Base-by-base conservation (phyloP, 2,329 filamentous ascomycete species). In the Penicillium crustosum region DNA sequence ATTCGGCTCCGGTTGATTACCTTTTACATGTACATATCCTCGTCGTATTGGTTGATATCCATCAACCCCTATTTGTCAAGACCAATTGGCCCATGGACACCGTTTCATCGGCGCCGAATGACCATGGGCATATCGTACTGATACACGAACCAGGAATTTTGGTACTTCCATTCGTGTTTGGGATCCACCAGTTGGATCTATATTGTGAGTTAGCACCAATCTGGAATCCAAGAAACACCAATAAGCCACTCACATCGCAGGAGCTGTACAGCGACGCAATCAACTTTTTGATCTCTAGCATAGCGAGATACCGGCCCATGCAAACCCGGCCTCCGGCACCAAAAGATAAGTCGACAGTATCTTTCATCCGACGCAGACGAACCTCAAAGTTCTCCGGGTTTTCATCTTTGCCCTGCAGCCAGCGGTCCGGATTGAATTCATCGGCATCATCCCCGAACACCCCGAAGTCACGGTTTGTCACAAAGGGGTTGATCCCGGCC, bases 251-350 rank as follows among this genome's bases (percentile, higher is more conserved):
- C 41, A 63, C 63, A 50, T 66, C 60, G 29, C 65, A 66, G 19
- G 36, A 29, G 55, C 27, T 66, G 25, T 66, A 66, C 27, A 86
- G 72, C 36, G 82, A 78, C 5, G 82, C 82, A 36, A 84, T 70
- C 36, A 86, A 77, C 75, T 86, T 87, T 73, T 85, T 83, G 64
- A 85, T 83, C 70, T 85, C 83, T 29, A 85, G 70, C 41, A 84
- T 71, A 0, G 81, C 82, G 33, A 85, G 66, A 66, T 84, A 82
- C 5, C 80, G 77, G 21, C 82, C 83, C 58, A 84, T 83, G 66
- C 83, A 85, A 3, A 84, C 69, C 48, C 84, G 81, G 9, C 77
- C 77, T 27, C 83, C 83, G 12, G 79, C 82, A 23, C 83, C 82
- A 61, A 85, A 85, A 0, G 71, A 69, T 29, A 79, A 63, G 59